Percentiles rank a stretch among this genome's conserved stretches.
These are phyloP conservation scores for Scheffersomyces lignosus DNA, from an alignment of 805 yeast species.

Conservation along the genomic window DNA sequence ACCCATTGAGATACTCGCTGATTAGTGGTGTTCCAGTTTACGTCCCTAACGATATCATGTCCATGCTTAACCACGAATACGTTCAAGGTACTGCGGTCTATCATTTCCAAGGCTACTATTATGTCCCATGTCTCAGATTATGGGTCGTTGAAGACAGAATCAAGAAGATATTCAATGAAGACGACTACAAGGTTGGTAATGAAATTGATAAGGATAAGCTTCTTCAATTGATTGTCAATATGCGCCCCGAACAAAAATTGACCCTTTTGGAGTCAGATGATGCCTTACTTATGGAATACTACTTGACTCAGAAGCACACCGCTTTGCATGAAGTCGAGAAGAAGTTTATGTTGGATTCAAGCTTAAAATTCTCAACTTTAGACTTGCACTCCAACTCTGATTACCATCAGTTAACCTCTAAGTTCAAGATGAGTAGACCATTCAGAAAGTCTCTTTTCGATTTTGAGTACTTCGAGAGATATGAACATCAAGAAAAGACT, in stretches of 20 bases:
- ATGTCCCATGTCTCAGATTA: conserved; percentile 9
- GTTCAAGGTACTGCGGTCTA: conserved; percentile 5
- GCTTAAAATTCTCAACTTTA: not conserved
- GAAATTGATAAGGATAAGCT: conserved; percentile 10
- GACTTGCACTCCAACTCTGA: conserved; percentile 4
- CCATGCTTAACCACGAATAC: conserved; percentile 10
- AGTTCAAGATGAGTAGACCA: conserved; percentile 6
- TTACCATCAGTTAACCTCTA: conserved; percentile 5
- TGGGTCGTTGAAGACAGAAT: conserved; percentile 12
- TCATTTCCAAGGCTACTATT: conserved; percentile 8
- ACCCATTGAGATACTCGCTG: conserved; percentile 8
- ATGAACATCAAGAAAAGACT: not conserved
- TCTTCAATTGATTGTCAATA: conserved; percentile 2
- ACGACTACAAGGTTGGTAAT: conserved; percentile 5
- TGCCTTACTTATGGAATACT: conserved; percentile 7
- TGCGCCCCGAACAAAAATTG: conserved; percentile 7
- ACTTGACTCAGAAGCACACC: conserved; percentile 7
- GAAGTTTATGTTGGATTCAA: conserved; percentile 3
- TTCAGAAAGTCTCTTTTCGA: conserved; percentile 8
- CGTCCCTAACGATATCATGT: conserved; percentile 9
- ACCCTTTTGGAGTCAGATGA: conserved; percentile 6
- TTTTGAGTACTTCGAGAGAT: conserved; percentile 6
- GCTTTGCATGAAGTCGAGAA: conserved; percentile 9
- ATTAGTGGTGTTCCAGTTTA: conserved; percentile 11
- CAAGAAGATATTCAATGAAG: conserved; percentile 8